phyloP scores from a whole-genome alignment of 1,284 basidiomycete species.

The Porogramme epimiltina region DNA sequence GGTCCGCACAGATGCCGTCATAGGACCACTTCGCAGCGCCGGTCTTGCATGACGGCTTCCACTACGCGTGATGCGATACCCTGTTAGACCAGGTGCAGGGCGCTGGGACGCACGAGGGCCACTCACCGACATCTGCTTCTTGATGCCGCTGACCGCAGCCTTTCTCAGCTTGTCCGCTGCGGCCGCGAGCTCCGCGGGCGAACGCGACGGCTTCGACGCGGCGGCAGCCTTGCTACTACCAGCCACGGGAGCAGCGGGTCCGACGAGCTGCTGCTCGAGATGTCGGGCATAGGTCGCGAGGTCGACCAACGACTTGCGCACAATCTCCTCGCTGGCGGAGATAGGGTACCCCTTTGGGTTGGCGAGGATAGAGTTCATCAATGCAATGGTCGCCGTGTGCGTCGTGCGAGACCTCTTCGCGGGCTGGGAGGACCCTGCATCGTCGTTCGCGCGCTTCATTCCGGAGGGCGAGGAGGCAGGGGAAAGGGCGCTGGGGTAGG shows the following conservation, averaged over 20 bases:
- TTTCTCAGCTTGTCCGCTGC: constrained; percentile 49
- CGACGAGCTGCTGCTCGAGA: constrained; percentile 37
- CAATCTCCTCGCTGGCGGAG: constrained; percentile 34
- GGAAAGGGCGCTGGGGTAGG: neutral
- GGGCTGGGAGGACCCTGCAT: constrained; percentile 14
- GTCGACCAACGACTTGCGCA: constrained; percentile 35
- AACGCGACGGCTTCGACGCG: constrained; percentile 37
- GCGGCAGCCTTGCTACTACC: constrained; percentile 12
- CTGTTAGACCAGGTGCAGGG: neutral
- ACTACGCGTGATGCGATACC: constrained; percentile 34
- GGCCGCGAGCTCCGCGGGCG: constrained; percentile 40
- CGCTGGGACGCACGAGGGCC: constrained; percentile 1
- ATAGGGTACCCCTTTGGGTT: constrained; percentile 38
- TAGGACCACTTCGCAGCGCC: constrained; percentile 52
- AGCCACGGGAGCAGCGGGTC: constrained; percentile 6
- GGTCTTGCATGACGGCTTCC: constrained; percentile 54
- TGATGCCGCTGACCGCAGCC: constrained; percentile 52
- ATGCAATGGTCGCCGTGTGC: constrained; percentile 36
- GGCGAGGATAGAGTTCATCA: constrained; percentile 40
- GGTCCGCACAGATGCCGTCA: constrained; percentile 56
- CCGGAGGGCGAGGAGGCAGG: too few relatives aligned
- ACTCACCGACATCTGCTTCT: constrained; percentile 53
- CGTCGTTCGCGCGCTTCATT: constrained; percentile 43
- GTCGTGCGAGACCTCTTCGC: constrained; percentile 35
- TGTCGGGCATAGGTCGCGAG: constrained; percentile 48